A percentile compares a stretch with the other conserved stretches of the same genome.
Conservation (phyloP, 441 rosid genomes). For the Pelargonium australe region DNA sequence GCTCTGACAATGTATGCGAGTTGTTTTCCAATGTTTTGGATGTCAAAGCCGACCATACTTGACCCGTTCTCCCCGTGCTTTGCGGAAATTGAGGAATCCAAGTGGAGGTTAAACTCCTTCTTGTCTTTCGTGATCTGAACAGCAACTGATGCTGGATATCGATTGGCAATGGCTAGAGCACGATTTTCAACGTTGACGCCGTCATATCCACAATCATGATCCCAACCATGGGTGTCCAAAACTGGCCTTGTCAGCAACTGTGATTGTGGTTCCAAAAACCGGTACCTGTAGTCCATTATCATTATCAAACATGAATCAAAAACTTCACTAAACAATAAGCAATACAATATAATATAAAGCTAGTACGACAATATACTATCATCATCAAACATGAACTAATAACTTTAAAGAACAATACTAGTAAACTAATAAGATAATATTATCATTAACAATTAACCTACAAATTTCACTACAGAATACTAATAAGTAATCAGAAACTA, state of each 20-base stretch:
- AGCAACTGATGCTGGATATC: conserved; percentile 52
- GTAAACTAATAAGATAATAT: too few species aligned
- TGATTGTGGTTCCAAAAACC: conserved; percentile 70
- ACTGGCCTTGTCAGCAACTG: conserved; percentile 75
- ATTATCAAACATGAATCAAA: neutral
- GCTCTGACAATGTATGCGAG: conserved; percentile 67
- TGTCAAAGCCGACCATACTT: conserved; percentile 76
- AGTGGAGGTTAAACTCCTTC: conserved; percentile 69
- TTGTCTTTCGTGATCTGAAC: conserved; percentile 76
- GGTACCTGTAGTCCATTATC: conserved; percentile 42
- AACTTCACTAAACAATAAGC: neutral
- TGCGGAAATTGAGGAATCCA: conserved; percentile 64
- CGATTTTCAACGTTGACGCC: conserved; percentile 55
- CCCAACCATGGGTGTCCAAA: conserved; percentile 82
- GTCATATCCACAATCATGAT: conserved; percentile 83
- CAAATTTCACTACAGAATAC: too few species aligned
- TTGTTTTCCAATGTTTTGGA: conserved; percentile 78
- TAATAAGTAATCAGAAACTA: too few species aligned
- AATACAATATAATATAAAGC: too few species aligned
- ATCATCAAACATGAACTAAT: too few species aligned
- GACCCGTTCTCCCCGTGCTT: conserved; percentile 72
- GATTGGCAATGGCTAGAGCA: conserved; percentile 43
- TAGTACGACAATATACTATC: too few species aligned
- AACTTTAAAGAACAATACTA: too few species aligned
- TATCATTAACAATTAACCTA: too few species aligned